Base-by-base conservation (phyloP, 2,329 filamentous ascomycete genomes). In the Paraphoma chrysanthemicola region DNA sequence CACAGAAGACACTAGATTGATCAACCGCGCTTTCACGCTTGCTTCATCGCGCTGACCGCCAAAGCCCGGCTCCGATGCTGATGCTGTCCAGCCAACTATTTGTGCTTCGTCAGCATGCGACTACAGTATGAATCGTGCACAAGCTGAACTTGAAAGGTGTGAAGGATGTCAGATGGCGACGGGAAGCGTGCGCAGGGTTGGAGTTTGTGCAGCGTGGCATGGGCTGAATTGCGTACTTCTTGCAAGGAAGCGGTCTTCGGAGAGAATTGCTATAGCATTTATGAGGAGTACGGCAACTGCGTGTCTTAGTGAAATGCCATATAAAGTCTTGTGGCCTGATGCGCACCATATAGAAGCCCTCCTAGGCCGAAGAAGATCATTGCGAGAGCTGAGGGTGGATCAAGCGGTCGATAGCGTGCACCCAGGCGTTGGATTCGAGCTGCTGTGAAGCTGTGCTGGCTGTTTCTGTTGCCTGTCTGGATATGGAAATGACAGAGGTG, bases 241-340 rank as follows among this genome's bases (percentile, higher is more conserved):
- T 54, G 89, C 90, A 65, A 97, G 90, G 78, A 97, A 97, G 60
- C 93, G 90, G 80, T 97, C 93, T 86, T 97, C 93, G 69, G 92
- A 96, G 64, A 98, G 90, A 73, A 97, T 88, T 62, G 93, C 92
- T 74, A 98, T 90, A 65, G 92, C 92, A 79, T 99, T 99, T 79
- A 95, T 88, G 75, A 98, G 86, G 72, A 98, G 91, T 75, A 96
- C 84, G 67, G 88, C 85, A 66, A 94, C 91, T 93, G 71, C 11
- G 39, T 54, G 39, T 59, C 61, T 70, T 47, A 68, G 65, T 59
- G 48, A 50, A 38, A 46, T 56, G 46, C 51, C 48, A 45, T 47
- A 45, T 31, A 29, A 42, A 48, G 14, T 16, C 45, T n/a, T 11
- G n/a, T 71, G 23, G 16, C 29, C 28, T 23, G 9, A n/a, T 10